These are phyloP conservation scores for Plasmodium gonderi DNA, from an alignment of 169 alveolate species.

Conservation along the genomic window DNA sequence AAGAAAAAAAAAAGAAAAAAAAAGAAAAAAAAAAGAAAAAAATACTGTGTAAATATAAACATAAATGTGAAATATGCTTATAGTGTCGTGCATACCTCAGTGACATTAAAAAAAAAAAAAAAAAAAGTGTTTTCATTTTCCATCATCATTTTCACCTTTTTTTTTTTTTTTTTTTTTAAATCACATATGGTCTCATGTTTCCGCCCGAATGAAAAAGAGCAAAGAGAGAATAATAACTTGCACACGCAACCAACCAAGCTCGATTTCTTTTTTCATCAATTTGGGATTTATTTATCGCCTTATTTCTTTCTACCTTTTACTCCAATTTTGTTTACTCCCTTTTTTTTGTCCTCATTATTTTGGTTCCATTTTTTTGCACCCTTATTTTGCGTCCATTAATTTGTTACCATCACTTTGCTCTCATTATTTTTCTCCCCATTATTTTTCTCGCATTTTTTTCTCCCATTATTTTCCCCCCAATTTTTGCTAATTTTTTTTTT, in stretches of 20 bases:
- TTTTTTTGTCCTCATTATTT: background rate
- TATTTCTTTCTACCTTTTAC: background rate
- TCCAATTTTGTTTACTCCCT: background rate
- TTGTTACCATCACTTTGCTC: background rate
- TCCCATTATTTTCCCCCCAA: background rate
- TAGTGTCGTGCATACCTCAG: background rate
- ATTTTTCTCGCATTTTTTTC: background rate
- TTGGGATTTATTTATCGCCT: background rate
- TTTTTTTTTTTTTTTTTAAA: background rate
- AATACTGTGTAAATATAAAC: background rate
- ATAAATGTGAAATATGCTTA: background rate
- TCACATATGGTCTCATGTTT: background rate
- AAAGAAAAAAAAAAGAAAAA: background rate
- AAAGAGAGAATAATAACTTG: background rate
- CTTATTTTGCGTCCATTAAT: background rate
- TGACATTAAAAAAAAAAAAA: background rate
- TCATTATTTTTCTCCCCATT: background rate
- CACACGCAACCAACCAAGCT: background rate
- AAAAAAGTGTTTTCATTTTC: too few relatives aligned
- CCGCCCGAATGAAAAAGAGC: background rate
- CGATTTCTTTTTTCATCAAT: background rate
- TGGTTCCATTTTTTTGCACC: background rate
- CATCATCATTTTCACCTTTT: too few relatives aligned
- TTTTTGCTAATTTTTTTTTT: too few relatives aligned
- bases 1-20: background rate